Conservation (phyloP, 306 rosid genomes). For the Hippophae gyantsensis region DNA sequence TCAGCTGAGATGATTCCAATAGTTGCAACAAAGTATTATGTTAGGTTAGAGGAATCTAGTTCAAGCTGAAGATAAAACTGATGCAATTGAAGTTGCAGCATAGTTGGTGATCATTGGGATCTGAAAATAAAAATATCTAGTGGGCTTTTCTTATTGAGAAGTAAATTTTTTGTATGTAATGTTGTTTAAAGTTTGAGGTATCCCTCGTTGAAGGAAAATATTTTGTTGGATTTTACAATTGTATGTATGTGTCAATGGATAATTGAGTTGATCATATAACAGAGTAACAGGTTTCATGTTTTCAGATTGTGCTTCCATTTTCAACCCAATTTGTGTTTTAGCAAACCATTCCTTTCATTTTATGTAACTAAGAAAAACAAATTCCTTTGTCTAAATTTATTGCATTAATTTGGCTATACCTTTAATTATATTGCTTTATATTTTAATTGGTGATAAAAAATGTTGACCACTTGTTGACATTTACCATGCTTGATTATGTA, state of each 20-base stretch:
- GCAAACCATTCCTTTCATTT: background rate
- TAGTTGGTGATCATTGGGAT: too few relatives aligned
- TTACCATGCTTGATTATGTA: slow-evolving; percentile 13
- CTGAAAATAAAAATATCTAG: too few relatives aligned
- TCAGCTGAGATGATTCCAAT: background rate
- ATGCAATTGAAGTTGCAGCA: too few relatives aligned
- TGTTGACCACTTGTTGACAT: background rate
- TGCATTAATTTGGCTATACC: background rate
- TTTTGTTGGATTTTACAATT: too few relatives aligned
- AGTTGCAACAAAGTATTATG: background rate
- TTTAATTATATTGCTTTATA: background rate
- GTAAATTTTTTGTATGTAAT: too few relatives aligned
- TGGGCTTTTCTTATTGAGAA: too few relatives aligned
- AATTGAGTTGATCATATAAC: too few relatives aligned
- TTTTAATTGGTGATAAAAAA: background rate
- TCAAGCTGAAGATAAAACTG: background rate
- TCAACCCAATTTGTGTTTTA: background rate
- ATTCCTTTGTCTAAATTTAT: background rate
- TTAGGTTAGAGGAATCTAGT: background rate
- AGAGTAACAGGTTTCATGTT: too few relatives aligned
- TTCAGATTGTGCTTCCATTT: too few relatives aligned
- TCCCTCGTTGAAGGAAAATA: too few relatives aligned
- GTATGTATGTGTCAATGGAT: too few relatives aligned
- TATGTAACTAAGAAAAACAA: background rate
- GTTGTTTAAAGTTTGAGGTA: too few relatives aligned